Evolutionary conservation across 139 green algal species (phyloP), one percentile per base, ranked within the genome.

Genomic region (Coelastrella sp.): DNA sequence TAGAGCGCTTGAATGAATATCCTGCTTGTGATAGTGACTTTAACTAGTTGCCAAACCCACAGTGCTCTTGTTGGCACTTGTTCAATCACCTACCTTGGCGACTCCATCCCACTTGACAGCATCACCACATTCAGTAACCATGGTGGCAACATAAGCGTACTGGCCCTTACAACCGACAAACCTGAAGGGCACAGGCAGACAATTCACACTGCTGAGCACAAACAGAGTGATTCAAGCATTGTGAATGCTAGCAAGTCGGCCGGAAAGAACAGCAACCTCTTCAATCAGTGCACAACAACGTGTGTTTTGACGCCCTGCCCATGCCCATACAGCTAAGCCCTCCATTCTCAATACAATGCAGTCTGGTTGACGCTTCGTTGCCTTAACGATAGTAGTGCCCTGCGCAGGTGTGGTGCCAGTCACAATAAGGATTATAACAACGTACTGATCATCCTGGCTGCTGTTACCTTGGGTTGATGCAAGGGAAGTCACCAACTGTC

Each of bases 61-160:
- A n/a, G n/a, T n/a, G n/a, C n/a, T n/a, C 8, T 78, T 78, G 25
- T 0, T 78, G 27, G 15, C 40, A 78, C 45, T 17, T 38, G 1
- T 32, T 45, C 35, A 40, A 2, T 38, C 2, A 21, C 34, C 68
- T 38, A 79, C 71, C 77, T 84, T 85, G 2, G 62, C 78, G 23
- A 85, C 78, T 48, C 78, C 78, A 38, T 85, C 62, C 78, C 78
- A 85, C 71, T 73, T 81, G n/a, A 45, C 63, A 23, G 38, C 62
- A 6, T 43, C 17, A 48, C 74, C 73, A 62, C 74, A 60, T 23
- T 11, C 34, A 23, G 86, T 80, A 15, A 89, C 41, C 79, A 85
- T 85, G 8, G 60, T 51, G 5, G 62, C 78, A 53, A 85, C 59
- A 38, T 85, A 85, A 13, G 78, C 78, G 35, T 85, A 85, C n/a